Conservation (phyloP, 371 early-diverging fungal genomes). For the Mortierella sp. region DNA sequence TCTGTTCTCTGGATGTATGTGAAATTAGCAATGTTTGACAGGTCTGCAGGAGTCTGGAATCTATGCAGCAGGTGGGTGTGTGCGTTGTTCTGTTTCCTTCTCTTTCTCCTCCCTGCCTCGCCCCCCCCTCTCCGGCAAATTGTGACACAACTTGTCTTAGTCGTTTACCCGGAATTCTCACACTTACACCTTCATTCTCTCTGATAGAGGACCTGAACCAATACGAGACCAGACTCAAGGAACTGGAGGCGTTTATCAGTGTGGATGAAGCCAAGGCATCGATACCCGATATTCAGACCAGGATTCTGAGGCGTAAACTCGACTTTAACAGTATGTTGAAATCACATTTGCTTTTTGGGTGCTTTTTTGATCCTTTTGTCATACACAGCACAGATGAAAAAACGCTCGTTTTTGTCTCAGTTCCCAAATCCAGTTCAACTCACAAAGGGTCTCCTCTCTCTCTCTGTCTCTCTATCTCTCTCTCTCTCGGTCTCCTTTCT, state of each 20-base stretch:
- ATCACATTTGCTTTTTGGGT: neutral
- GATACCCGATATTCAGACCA: constrained; percentile 59
- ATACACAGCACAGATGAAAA: neutral
- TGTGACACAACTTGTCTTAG: too few species aligned
- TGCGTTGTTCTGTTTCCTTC: neutral
- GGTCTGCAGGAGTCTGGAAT: constrained; percentile 75
- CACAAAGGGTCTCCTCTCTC: too few species aligned
- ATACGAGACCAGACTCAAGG: constrained; percentile 67
- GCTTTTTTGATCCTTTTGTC: too few species aligned
- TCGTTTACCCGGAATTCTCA: too few species aligned
- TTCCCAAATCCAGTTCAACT: too few species aligned
- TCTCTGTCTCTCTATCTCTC: neutral
- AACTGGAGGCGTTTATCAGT: constrained; percentile 68
- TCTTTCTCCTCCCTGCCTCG: too few species aligned
- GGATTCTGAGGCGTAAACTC: constrained; percentile 67
- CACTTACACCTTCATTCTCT: neutral
- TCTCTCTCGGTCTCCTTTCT: neutral
- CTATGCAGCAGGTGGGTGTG: constrained; percentile 55
- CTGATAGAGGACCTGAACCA: constrained; percentile 66
- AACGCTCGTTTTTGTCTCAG: neutral
- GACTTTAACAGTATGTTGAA: constrained; percentile 61
- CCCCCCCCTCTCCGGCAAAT: too few species aligned
- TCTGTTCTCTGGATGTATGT: too few species aligned
- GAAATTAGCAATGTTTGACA: constrained; percentile 73
- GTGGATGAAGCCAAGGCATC: constrained; percentile 57